These are phyloP conservation scores for Rhizoctonia solani DNA, from an alignment of 1,284 basidiomycete genomes.

Conservation along the genomic window DNA sequence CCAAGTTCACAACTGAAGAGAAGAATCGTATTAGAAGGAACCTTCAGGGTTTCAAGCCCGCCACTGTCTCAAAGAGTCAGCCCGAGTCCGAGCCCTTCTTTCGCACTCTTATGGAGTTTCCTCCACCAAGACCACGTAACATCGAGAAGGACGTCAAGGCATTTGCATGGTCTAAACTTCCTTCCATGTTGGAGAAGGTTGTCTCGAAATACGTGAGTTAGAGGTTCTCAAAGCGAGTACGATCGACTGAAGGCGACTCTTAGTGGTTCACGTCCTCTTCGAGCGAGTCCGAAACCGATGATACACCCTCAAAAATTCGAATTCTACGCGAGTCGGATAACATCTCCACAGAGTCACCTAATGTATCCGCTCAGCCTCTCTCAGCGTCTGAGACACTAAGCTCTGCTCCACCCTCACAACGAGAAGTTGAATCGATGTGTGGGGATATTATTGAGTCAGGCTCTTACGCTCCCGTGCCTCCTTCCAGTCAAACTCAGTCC, in stretches of 20 bases:
- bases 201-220: conserved; percentile 88
- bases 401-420: not conserved
- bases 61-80: conserved; percentile 88
- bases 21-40: conserved; percentile 96
- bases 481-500: not conserved
- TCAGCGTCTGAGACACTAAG: not conserved
- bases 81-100: conserved; percentile 83
- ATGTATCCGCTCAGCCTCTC: not conserved
- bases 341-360: not conserved
- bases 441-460: not conserved
- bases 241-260: too few species aligned
- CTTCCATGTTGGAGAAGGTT: conserved; percentile 86
- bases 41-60: conserved; percentile 88
- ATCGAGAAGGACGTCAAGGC: conserved; percentile 99
- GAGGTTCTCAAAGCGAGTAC: not conserved
- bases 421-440: not conserved
- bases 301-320: not conserved
- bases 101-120: conserved; percentile 93
- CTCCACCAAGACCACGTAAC: conserved; percentile 90
- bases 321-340: not conserved
- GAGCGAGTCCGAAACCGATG: not conserved
- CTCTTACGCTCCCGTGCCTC: not conserved
- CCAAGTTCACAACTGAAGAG: conserved; percentile 89
- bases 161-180: conserved; percentile 87
- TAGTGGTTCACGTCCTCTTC: conserved; percentile 14